Evolutionary conservation across 306 rosid genomes (phyloP).

Genomic region (Glycine tomentella): DNA sequence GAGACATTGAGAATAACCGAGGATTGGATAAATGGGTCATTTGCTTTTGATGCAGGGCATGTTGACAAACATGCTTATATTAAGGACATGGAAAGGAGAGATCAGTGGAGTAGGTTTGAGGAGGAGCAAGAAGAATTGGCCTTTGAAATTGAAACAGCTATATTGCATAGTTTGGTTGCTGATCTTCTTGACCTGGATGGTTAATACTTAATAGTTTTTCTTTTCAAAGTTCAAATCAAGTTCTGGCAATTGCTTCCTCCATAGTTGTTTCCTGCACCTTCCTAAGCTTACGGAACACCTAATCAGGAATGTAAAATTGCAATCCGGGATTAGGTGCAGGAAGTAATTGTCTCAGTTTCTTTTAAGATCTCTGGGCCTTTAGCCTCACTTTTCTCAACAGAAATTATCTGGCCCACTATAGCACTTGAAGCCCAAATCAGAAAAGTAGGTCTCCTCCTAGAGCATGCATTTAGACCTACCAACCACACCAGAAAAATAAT

Average conservation of each 20-base stretch:
- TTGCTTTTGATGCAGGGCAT: conserved; percentile 48
- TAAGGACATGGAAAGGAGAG: conserved; percentile 63
- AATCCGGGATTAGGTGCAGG: too few relatives aligned
- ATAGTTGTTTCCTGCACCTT: too few relatives aligned
- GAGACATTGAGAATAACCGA: conserved; percentile 56
- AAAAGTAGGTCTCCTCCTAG: background rate
- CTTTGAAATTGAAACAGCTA: conserved; percentile 56
- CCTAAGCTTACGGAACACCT: too few relatives aligned
- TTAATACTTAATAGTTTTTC: background rate
- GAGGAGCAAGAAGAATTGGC: conserved; percentile 65
- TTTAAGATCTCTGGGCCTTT: background rate
- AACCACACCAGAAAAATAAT: background rate
- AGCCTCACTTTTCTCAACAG: too few relatives aligned
- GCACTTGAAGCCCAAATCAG: conserved; percentile 8
- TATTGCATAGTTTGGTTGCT: conserved; percentile 55
- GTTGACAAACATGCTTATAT: conserved; percentile 56
- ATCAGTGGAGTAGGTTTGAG: conserved; percentile 57
- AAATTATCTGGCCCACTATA: background rate
- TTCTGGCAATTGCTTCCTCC: too few relatives aligned
- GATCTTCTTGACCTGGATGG: conserved; percentile 51
- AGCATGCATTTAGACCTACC: background rate
- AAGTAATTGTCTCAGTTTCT: too few relatives aligned
- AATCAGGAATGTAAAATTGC: too few relatives aligned
- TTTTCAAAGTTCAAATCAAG: background rate
- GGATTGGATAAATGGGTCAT: conserved; percentile 57